These are phyloP conservation scores for Boletus vinaceobasis DNA, from an alignment of 768 basidiomycete genomes.

Conservation along the genomic window DNA sequence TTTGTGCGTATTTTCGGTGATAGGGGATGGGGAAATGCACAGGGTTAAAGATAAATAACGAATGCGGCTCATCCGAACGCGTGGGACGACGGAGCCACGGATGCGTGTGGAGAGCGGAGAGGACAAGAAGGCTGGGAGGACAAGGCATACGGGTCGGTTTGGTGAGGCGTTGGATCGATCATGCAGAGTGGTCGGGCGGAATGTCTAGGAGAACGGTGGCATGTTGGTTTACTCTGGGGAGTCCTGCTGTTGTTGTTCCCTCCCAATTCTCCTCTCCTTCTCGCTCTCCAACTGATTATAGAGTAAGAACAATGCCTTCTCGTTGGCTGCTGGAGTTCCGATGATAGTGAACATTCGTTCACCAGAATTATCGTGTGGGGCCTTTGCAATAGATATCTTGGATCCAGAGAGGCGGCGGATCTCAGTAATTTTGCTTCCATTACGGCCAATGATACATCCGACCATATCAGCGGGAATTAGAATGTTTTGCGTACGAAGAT, in stretches of 20 bases:
- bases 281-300: conserved; percentile 97
- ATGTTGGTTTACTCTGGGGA: conserved; percentile 41
- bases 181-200: conserved; percentile 6
- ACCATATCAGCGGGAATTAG: conserved; percentile 99
- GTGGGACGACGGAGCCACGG: conserved; percentile 10
- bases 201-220: background rate
- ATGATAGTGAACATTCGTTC: conserved; percentile 99
- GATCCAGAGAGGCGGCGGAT: conserved; percentile 97
- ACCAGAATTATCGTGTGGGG: conserved; percentile 98
- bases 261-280: conserved; percentile 89
- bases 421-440: conserved; percentile 98
- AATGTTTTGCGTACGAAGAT: conserved; percentile 97
- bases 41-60: conserved; percentile 22
- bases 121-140: conserved; percentile 29
- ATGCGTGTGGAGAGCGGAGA: conserved; percentile 12
- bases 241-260: conserved; percentile 79
- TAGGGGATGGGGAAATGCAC: conserved; percentile 20
- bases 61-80: conserved; percentile 17
- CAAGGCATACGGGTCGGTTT: conserved; percentile 24
- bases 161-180: conserved; percentile 15
- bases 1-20: conserved; percentile 24
- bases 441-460: conserved; percentile 92
- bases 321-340: conserved; percentile 93
- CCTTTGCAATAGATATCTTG: conserved; percentile 98
- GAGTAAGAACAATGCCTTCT: conserved; percentile 94